phyloP scores from a whole-genome alignment of 169 alveolate genomes.

The Ichthyophthirius multifiliis region DNA sequence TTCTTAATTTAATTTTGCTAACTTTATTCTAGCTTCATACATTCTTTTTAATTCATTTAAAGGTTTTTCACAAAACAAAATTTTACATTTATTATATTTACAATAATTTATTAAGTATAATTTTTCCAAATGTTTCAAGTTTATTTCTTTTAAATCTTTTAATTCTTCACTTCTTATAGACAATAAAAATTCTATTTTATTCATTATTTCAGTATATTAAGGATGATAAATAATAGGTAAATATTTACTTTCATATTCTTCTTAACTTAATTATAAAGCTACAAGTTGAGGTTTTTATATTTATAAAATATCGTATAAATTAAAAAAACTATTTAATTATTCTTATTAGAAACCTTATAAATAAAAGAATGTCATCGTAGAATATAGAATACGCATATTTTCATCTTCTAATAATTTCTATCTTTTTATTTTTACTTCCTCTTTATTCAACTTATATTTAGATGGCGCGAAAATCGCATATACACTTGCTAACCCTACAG shows the following conservation, averaged over 20 bases:
- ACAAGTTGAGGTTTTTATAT: slow-evolving; percentile 4
- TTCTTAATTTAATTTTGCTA: background rate
- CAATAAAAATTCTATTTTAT: background rate
- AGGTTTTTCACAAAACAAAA: background rate
- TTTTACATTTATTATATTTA: slow-evolving; percentile 13
- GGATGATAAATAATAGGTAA: background rate
- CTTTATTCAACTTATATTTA: background rate
- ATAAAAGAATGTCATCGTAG: slow-evolving; percentile 22
- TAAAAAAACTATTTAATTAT: background rate
- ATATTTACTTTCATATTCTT: slow-evolving; percentile 1
- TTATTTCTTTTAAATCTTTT: background rate
- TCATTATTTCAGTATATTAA: slow-evolving; percentile 12
- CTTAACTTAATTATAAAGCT: slow-evolving; percentile 8
- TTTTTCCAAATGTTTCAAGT: slow-evolving; percentile 9
- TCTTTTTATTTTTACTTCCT: background rate
- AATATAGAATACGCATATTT: slow-evolving; percentile 8
- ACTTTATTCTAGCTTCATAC: background rate
- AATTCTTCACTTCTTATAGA: background rate
- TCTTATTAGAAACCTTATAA: slow-evolving; percentile 9
- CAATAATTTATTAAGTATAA: slow-evolving; percentile 11
- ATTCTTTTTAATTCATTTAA: background rate
- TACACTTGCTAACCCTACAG: slow-evolving; percentile 8
- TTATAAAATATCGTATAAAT: background rate
- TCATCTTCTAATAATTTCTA: background rate
- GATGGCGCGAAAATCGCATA: slow-evolving; percentile 14